phyloP scores from a whole-genome alignment of 1,284 basidiomycete species.

The Flammula alnicola region DNA sequence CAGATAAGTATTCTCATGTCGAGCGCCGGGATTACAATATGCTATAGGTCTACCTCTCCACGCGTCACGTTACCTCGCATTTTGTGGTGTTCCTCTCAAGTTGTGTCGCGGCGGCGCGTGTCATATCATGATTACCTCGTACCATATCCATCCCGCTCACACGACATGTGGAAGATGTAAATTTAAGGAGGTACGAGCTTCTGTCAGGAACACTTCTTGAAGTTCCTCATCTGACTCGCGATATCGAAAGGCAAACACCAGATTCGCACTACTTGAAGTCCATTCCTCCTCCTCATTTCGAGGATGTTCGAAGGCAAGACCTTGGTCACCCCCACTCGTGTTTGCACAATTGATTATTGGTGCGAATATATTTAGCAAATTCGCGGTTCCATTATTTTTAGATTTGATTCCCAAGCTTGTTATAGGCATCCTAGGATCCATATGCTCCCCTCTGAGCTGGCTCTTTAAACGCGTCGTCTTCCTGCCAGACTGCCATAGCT shows the following conservation, averaged over 20 bases:
- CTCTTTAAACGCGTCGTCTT: constrained; percentile 10
- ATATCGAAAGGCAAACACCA: too few relatives aligned
- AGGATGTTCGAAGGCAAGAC: too few relatives aligned
- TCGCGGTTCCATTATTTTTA: constrained; percentile 17
- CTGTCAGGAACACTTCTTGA: constrained; percentile 11
- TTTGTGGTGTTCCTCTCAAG: not conserved
- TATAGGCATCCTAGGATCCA: constrained; percentile 14
- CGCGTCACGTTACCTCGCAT: not conserved
- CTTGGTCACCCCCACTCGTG: too few relatives aligned
- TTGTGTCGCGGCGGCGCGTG: constrained; percentile 9
- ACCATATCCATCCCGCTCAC: constrained; percentile 5
- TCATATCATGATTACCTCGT: constrained; percentile 9
- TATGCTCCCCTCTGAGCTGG: constrained; percentile 16
- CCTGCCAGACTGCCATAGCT: constrained; percentile 16
- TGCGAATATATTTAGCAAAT: not conserved
- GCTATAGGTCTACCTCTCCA: not conserved
- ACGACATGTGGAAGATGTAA: not conserved
- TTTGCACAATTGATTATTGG: too few relatives aligned
- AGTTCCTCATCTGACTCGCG: not conserved
- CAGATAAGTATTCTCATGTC: constrained; percentile 9
- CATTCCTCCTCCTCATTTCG: too few relatives aligned
- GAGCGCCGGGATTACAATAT: not conserved
- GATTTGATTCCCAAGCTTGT: constrained; percentile 17
- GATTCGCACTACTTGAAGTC: too few relatives aligned
- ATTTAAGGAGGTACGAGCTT: constrained; percentile 8